Base-by-base conservation (phyloP, 2,329 filamentous ascomycete species). In the Orbilia javanica region DNA sequence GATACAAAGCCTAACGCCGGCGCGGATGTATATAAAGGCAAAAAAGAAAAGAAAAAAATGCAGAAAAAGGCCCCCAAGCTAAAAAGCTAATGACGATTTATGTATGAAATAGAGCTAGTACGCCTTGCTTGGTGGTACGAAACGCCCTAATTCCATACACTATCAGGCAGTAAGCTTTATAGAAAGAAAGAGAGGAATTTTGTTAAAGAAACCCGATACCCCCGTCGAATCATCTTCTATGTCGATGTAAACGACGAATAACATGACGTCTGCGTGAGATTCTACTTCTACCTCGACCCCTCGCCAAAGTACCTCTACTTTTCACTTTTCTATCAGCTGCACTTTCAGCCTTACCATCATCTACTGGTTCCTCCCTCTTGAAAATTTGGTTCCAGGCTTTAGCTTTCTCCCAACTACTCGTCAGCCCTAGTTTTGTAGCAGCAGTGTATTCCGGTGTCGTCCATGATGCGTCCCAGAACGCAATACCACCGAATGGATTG, bases 381-480 rank as follows among this genome's bases (percentile, higher is more conserved):
- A 76, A 74, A 48, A 74, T 62, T 20, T 50, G 53, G 31, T 42
- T 64, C 13, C 48, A 29, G 11, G 65, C 31, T 25, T 55, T 64
- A 8, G 55, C 39, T 4, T 11, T 39, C 13, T 31, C 36, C 73
- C 65, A 66, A 52, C 60, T 66, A 22, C 50, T 36, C 2, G 53
- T 62, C n/a, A 78, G n/a, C 0, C 67, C 62, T 8, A 15, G n/a
- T 25, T 78, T 78, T 6, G 66, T 50, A 10, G 74, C 53, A 7
- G 15, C 29, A 7, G 62, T 78, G 22, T 63, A 63, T 22, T 78
- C 67, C 8, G 67, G n/a, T n/a, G 67, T 53, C 1, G 74, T 78
- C 74, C 74, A 78, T 25, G 74, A 78, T 15, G 74, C 74, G 36
- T 78, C 74, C 74, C 74, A 78, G 34, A 68, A 72, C 5, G 74